Conservation (phyloP, 306 rosid species). For the Vachellia pachyceras region DNA sequence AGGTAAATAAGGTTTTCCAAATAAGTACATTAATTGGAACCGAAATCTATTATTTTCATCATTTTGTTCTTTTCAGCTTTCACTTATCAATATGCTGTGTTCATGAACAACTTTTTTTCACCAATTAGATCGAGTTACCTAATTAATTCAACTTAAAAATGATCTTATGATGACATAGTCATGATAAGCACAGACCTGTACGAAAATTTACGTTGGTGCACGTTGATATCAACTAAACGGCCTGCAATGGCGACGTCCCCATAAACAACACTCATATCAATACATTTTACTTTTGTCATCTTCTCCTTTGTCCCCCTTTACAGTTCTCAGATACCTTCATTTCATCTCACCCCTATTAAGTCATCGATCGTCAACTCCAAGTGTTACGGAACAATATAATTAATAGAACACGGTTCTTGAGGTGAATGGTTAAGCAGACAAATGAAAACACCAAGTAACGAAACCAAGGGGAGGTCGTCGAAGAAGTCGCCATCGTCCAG, state of each 20-base stretch:
- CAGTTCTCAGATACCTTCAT: slow-evolving; percentile 28
- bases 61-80: too few species aligned
- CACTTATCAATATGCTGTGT: too few species aligned
- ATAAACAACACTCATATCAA: neutral
- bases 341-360: neutral
- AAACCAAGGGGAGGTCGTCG: slow-evolving; percentile 29
- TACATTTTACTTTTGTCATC: slow-evolving; percentile 24
- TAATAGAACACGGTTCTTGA: neutral
- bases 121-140: too few species aligned
- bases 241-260: slow-evolving; percentile 48
- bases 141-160: too few species aligned
- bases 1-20: too few species aligned
- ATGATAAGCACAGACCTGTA: too few species aligned
- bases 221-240: slow-evolving; percentile 51
- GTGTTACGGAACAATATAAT: neutral
- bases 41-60: too few species aligned
- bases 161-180: too few species aligned
- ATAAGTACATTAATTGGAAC: too few species aligned
- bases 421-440: neutral
- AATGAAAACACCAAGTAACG: slow-evolving; percentile 42
- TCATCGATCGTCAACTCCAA: neutral
- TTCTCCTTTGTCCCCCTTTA: slow-evolving; percentile 37
- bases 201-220: slow-evolving; percentile 25
- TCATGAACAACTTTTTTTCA: too few species aligned
- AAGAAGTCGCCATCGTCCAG: too few species aligned